Evolutionary conservation across 192 early-diverging fungal genomes (phyloP).

Genomic region (Funneliformis geosporum): DNA sequence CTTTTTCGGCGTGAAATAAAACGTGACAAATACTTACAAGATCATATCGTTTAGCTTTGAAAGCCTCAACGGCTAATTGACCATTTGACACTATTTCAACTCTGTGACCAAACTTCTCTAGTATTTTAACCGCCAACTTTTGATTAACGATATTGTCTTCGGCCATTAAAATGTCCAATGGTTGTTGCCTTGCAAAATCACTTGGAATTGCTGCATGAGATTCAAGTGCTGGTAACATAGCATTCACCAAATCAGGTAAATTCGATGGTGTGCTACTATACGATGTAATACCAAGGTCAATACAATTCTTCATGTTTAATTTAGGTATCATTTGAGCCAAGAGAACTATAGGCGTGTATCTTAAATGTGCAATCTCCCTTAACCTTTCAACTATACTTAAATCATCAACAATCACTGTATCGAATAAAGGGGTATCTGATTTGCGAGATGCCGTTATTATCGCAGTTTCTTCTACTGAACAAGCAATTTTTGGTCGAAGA

Average conservation of each 20-base stretch:
- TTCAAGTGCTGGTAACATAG: slow-evolving; percentile 73
- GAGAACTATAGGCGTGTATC: slow-evolving; percentile 77
- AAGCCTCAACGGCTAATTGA: slow-evolving; percentile 74
- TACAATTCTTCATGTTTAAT: slow-evolving; percentile 69
- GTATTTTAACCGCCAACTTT: slow-evolving; percentile 72
- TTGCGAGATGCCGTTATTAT: slow-evolving; percentile 36
- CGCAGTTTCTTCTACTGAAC: slow-evolving; percentile 52
- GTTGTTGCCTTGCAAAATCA: slow-evolving; percentile 62
- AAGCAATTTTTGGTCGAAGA: slow-evolving; percentile 45
- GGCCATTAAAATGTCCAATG: slow-evolving; percentile 74
- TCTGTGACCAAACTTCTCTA: slow-evolving; percentile 77
- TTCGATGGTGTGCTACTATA: slow-evolving; percentile 69
- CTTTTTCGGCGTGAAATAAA: slow-evolving; percentile 12
- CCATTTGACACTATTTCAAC: slow-evolving; percentile 80
- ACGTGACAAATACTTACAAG: slow-evolving; percentile 26
- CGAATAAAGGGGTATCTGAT: slow-evolving; percentile 51
- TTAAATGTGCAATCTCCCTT: slow-evolving; percentile 58
- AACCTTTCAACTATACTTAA: slow-evolving; percentile 61
- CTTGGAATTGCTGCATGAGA: slow-evolving; percentile 61
- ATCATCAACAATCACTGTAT: slow-evolving; percentile 69
- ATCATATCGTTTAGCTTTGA: slow-evolving; percentile 58
- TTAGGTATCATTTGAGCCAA: slow-evolving; percentile 55
- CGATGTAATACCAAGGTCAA: slow-evolving; percentile 68
- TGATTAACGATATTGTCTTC: slow-evolving; percentile 91
- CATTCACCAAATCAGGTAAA: slow-evolving; percentile 64